Conservation (phyloP, 2,329 filamentous ascomycete genomes). For the Fusarium illudens region DNA sequence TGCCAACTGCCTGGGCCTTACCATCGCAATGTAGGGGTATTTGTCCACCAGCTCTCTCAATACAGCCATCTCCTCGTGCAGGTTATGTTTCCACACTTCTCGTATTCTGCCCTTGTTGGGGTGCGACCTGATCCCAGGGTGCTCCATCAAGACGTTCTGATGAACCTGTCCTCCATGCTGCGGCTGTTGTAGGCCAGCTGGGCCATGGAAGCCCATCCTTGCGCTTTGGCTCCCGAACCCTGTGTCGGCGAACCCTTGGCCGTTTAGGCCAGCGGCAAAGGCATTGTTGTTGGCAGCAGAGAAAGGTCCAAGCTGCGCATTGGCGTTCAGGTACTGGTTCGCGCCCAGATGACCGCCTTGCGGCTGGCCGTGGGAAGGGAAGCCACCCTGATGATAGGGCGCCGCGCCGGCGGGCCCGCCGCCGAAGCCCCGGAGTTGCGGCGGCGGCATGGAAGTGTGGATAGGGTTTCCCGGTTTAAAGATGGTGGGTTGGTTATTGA, state of each 20-base stretch:
- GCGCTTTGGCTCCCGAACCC: slow-evolving; percentile 88
- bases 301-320: slow-evolving; percentile 74
- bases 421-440: slow-evolving; percentile 51
- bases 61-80: slow-evolving; percentile 88
- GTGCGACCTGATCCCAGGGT: slow-evolving; percentile 53
- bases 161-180: slow-evolving; percentile 59
- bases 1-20: slow-evolving; percentile 55
- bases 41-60: slow-evolving; percentile 85
- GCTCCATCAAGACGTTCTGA: slow-evolving; percentile 53
- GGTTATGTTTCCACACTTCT: slow-evolving; percentile 94
- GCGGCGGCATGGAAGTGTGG: slow-evolving; percentile 47
- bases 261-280: slow-evolving; percentile 66
- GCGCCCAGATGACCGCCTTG: slow-evolving; percentile 65
- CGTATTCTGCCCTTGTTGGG: slow-evolving; percentile 85
- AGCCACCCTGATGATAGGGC: slow-evolving; percentile 58
- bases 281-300: slow-evolving; percentile 61
- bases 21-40: slow-evolving; percentile 98
- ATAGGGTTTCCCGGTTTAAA: neutral
- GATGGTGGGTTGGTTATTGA: neutral
- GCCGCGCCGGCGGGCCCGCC: slow-evolving; percentile 49
- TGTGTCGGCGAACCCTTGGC: slow-evolving; percentile 68
- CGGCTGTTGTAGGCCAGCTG: slow-evolving; percentile 65
- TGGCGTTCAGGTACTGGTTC: slow-evolving; percentile 77
- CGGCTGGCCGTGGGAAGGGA: slow-evolving; percentile 61
- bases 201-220: slow-evolving; percentile 81